Conservation (phyloP, 2,329 filamentous ascomycete genomes). For the Scytalidium sp. region DNA sequence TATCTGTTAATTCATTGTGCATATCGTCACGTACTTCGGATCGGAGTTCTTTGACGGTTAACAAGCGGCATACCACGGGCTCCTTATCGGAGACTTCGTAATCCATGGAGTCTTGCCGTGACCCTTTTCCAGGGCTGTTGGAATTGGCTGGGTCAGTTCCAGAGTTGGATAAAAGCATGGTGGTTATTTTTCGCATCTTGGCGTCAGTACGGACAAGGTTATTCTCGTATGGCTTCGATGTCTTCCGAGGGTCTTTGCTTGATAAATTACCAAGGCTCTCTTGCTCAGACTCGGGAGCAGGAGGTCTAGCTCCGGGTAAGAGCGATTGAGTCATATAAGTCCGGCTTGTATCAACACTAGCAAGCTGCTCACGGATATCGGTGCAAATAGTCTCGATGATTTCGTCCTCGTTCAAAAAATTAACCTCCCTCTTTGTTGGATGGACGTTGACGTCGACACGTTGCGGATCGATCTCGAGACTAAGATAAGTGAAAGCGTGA, state of each 20-base stretch:
- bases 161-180: slow-evolving; percentile 72
- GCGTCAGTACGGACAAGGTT: slow-evolving; percentile 89
- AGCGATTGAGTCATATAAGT: slow-evolving; percentile 94
- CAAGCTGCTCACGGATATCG: slow-evolving; percentile 72
- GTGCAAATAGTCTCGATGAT: slow-evolving; percentile 85
- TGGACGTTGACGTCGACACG: slow-evolving; percentile 97
- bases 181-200: slow-evolving; percentile 88
- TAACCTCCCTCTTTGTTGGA: slow-evolving; percentile 93
- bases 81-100: slow-evolving; percentile 74
- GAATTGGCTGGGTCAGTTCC: slow-evolving; percentile 31
- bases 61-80: slow-evolving; percentile 67
- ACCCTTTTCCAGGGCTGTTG: slow-evolving; percentile 17
- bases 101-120: slow-evolving; percentile 39
- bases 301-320: slow-evolving; percentile 62
- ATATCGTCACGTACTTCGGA: slow-evolving; percentile 75
- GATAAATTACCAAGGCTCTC: slow-evolving; percentile 3
- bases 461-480: slow-evolving; percentile 86
- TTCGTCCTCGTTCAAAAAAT: slow-evolving; percentile 96
- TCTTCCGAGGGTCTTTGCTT: slow-evolving; percentile 27
- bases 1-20: slow-evolving; percentile 82
- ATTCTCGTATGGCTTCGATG: slow-evolving; percentile 70
- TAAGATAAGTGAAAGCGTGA: slow-evolving; percentile 91
- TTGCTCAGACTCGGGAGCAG: slow-evolving; percentile 14
- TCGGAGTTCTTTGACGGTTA: slow-evolving; percentile 83
- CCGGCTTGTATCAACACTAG: slow-evolving; percentile 86